These are phyloP conservation scores for Vachellia collinsii DNA, from an alignment of 306 rosid genomes.

Conservation along the genomic window DNA sequence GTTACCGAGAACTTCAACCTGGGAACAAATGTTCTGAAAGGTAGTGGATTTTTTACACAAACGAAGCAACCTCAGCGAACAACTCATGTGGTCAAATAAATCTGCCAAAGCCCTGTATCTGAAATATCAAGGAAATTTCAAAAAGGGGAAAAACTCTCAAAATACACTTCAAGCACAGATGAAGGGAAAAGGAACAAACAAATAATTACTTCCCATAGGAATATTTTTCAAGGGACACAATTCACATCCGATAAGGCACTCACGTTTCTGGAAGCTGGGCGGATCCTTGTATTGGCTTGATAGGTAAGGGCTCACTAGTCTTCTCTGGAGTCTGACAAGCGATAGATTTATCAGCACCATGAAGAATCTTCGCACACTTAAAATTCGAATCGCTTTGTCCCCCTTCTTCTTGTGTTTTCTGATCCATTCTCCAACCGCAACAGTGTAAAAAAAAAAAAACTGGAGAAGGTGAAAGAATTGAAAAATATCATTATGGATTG, in stretches of 20 bases:
- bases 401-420: constrained; percentile 23
- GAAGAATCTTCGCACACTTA: constrained; percentile 25
- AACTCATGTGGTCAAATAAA: constrained; percentile 51
- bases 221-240: not conserved
- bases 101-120: constrained; percentile 51
- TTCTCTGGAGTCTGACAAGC: constrained; percentile 66
- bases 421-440: constrained; percentile 45
- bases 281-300: constrained; percentile 35
- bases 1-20: constrained; percentile 58
- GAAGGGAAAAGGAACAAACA: not conserved
- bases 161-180: constrained; percentile 8
- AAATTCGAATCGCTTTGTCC: constrained; percentile 24
- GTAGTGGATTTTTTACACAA: constrained; percentile 54
- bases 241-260: constrained; percentile 21
- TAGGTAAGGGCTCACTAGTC: constrained; percentile 39
- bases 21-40: constrained; percentile 54
- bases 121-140: constrained; percentile 20
- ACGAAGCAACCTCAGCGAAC: constrained; percentile 61
- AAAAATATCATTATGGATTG: not conserved
- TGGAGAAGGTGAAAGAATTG: not conserved
- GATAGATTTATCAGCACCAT: constrained; percentile 40
- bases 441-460: not conserved
- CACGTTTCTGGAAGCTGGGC: constrained; percentile 54
- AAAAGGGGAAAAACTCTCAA: not conserved
- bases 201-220: not conserved